Percentiles rank a stretch among this genome's conserved stretches.
These are phyloP conservation scores for Poa pratensis DNA, from an alignment of 176 grass and related monocot species.

Conservation along the genomic window DNA sequence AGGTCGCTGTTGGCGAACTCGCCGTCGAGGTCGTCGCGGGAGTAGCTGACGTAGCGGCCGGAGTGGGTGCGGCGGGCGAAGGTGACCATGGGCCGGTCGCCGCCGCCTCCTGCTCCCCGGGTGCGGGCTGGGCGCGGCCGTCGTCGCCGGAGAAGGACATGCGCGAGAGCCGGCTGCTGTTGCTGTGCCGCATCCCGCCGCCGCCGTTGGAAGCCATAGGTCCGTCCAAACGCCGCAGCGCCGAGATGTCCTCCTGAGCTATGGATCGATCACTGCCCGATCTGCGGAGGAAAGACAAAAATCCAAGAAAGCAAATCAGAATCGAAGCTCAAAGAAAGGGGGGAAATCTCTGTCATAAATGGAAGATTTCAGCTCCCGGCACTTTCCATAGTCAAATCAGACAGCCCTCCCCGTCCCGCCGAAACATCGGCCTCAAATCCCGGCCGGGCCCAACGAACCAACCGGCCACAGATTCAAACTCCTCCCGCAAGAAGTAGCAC, in stretches of 20 bases:
- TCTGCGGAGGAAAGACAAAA: constrained; percentile 25
- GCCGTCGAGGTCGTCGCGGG: constrained; percentile 82
- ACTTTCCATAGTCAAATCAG: constrained; percentile 11
- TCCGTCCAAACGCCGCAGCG: too few species aligned
- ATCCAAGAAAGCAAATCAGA: neutral
- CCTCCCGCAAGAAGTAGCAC: neutral
- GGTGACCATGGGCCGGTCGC: constrained; percentile 58
- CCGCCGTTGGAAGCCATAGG: constrained; percentile 56
- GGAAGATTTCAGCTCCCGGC: neutral
- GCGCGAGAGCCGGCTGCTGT: constrained; percentile 56
- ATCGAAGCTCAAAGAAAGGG: neutral
- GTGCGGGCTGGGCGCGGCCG: neutral
- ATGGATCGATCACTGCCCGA: constrained; percentile 36
- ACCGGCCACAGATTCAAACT: constrained; percentile 27
- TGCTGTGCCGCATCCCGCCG: constrained; percentile 57
- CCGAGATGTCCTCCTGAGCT: neutral
- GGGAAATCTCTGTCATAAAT: neutral
- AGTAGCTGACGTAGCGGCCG: constrained; percentile 83
- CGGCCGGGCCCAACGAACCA: neutral
- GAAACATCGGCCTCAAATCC: constrained; percentile 16
- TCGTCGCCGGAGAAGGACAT: constrained; percentile 55
- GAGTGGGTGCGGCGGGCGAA: constrained; percentile 81
- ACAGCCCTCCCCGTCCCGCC: neutral
- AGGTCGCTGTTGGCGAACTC: constrained; percentile 40
- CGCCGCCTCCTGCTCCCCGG: neutral